Percentiles rank a stretch among this genome's conserved stretches.
phyloP scores from a whole-genome alignment of 2,329 filamentous ascomycete genomes.

The Esteya vermicola region DNA sequence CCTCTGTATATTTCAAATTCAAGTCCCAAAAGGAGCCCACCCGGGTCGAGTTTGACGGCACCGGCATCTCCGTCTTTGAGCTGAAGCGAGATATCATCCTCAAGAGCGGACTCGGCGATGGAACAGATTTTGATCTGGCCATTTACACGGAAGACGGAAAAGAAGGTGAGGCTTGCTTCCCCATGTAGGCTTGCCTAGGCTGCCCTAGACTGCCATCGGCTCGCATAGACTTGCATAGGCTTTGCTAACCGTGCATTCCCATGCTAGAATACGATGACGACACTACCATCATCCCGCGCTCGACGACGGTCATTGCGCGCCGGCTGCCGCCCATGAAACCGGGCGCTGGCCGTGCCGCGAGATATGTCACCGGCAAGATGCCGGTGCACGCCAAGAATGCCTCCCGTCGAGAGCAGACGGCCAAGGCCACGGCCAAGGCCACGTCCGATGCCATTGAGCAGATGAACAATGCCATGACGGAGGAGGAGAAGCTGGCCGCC shows the following conservation, averaged over 20 bases:
- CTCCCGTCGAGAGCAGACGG: constrained; percentile 47
- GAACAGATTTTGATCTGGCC: constrained; percentile 87
- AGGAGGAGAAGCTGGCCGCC: constrained; percentile 85
- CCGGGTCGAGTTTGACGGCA: constrained; percentile 91
- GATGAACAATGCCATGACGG: constrained; percentile 69
- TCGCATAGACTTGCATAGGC: too few species aligned
- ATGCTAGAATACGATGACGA: constrained; percentile 92
- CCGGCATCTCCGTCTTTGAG: constrained; percentile 95
- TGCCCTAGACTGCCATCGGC: too few species aligned
- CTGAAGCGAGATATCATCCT: constrained; percentile 97
- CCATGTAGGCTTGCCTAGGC: too few species aligned
- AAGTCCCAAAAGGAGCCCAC: constrained; percentile 95
- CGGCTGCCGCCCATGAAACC: constrained; percentile 71
- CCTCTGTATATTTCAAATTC: constrained; percentile 99
- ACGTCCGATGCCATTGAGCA: constrained; percentile 43
- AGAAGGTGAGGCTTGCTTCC: constrained; percentile 63
- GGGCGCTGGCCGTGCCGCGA: constrained; percentile 78
- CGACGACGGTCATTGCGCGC: constrained; percentile 82
- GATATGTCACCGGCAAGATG: constrained; percentile 95
- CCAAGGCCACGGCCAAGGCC: constrained; percentile 44
- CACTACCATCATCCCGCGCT: constrained; percentile 90
- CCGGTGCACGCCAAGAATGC: constrained; percentile 75
- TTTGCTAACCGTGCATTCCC: background rate
- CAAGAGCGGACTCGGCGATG: constrained; percentile 85
- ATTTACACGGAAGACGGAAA: constrained; percentile 87